phyloP scores from a whole-genome alignment of 2,329 filamentous ascomycete genomes.

The Epichloe sp. region DNA sequence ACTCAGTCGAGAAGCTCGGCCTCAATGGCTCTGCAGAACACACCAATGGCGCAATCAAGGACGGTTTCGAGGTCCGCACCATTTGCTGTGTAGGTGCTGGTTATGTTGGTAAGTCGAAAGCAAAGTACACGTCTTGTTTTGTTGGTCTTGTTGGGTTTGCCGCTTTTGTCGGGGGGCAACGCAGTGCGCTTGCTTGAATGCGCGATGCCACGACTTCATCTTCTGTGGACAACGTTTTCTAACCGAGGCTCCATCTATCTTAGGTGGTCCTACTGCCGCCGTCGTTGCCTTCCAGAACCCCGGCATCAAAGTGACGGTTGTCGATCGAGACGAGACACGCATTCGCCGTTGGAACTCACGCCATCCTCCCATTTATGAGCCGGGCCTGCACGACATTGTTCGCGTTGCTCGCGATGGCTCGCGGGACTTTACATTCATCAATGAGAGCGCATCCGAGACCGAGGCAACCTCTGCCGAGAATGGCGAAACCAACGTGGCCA shows the following conservation, averaged over 20 bases:
- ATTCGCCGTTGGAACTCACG: conserved; percentile 63
- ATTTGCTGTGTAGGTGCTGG: conserved; percentile 66
- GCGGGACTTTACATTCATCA: conserved; percentile 28
- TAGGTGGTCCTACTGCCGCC: conserved; percentile 62
- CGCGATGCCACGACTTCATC: too few species aligned
- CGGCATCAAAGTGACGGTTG: conserved; percentile 57
- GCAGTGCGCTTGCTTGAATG: too few species aligned
- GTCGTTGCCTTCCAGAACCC: conserved; percentile 65
- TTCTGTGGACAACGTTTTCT: background rate
- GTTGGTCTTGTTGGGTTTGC: too few species aligned
- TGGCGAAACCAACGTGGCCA: conserved; percentile 22
- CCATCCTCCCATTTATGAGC: conserved; percentile 64
- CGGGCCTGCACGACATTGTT: conserved; percentile 55
- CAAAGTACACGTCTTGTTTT: background rate
- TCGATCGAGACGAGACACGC: conserved; percentile 52
- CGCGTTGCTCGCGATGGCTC: conserved; percentile 48
- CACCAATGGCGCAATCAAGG: conserved; percentile 16
- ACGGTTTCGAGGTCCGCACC: conserved; percentile 32
- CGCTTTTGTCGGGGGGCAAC: too few species aligned
- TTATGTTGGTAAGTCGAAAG: conserved; percentile 52
- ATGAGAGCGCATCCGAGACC: conserved; percentile 20
- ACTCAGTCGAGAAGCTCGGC: conserved; percentile 19
- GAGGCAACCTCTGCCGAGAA: conserved; percentile 19
- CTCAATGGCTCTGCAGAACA: conserved; percentile 19
- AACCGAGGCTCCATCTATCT: background rate